These are phyloP conservation scores for Saururus chinensis DNA, from an alignment of 164 flowering plant genomes.

Conservation along the genomic window DNA sequence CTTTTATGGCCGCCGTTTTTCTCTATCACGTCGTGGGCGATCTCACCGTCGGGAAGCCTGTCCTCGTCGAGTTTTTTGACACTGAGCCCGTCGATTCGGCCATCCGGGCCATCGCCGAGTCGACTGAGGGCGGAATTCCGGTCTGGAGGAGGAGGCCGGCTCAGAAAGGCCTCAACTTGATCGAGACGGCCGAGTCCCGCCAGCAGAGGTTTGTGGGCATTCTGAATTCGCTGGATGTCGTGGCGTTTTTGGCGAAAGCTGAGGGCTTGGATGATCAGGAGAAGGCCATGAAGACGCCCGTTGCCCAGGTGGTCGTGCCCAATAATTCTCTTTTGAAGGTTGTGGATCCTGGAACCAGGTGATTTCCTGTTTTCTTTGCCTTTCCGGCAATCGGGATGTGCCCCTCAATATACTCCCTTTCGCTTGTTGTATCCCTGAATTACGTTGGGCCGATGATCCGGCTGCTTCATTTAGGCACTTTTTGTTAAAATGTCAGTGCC, in stretches of 20 bases:
- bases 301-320: constrained; percentile 64
- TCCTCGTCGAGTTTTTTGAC: constrained; percentile 68
- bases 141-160: constrained; percentile 71
- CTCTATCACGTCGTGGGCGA: constrained; percentile 89
- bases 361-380: too few relatives aligned
- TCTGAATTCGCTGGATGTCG: constrained; percentile 70
- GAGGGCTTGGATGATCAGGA: constrained; percentile 67
- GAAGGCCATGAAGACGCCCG: constrained; percentile 74
- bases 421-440: background rate
- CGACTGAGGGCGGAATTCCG: constrained; percentile 77
- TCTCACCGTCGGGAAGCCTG: constrained; percentile 95
- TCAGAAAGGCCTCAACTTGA: constrained; percentile 13
- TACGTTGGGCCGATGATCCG: too few relatives aligned
- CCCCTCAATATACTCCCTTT: background rate
- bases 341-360: constrained; percentile 96
- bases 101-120: constrained; percentile 65
- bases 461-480: too few relatives aligned
- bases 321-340: constrained; percentile 57
- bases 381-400: background rate
- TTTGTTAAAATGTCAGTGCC: too few relatives aligned
- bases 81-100: constrained; percentile 81
- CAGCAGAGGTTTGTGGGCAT: constrained; percentile 90
- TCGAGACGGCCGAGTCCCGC: constrained; percentile 59
- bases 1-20: constrained; percentile 78
- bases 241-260: constrained; percentile 57